Evolutionary conservation across 306 rosid genomes (phyloP), one percentile per base, ranked within the genome.

Genomic region (Sesbania bispinosa): DNA sequence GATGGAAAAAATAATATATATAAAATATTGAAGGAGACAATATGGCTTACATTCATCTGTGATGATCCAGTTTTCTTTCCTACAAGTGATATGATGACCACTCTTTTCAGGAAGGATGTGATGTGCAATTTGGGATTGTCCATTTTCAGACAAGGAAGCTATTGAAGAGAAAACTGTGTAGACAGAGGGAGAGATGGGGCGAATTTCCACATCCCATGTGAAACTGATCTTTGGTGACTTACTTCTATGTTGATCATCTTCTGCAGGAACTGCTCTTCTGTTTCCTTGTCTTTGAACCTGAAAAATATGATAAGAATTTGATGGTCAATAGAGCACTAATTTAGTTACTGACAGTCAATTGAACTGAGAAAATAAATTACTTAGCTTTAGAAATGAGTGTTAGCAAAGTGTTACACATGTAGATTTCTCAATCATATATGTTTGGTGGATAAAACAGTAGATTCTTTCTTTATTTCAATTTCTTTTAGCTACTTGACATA

Each of bases 51-150:
- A 89, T 77, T 92, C 93, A 21, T 89, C 89, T 7, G 93, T 85
- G 36, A 93, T 92, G 77, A 92, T 87, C 97, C 96, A 92, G 36
- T 88, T 83, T 53, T 84, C 96, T 41, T 59, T 78, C 77, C 74
- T 84, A 2, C 76, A 62, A 43, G 66, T 51, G 76, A 19, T 23
- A 11, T 57, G 77, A 20, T 43, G 77, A n/a, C n/a, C n/a, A n/a
- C n/a, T n/a, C n/a, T n/a, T n/a, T n/a, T n/a, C n/a, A n/a, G n/a
- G n/a, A n/a, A n/a, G n/a, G n/a, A n/a, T n/a, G 19, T 7, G 79
- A 69, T 41, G 70, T 36, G 60, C 43, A 77, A 15, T 60, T 27
- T 69, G 13, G 10, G 35, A 55, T 57, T 68, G 71, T 51, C 48
- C 83, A 39, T 48, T 76, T 19, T 76, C 60, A 71, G 74, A 55